Conservation (phyloP, 129 eudicot species). For the Scalesia atractyloides region DNA sequence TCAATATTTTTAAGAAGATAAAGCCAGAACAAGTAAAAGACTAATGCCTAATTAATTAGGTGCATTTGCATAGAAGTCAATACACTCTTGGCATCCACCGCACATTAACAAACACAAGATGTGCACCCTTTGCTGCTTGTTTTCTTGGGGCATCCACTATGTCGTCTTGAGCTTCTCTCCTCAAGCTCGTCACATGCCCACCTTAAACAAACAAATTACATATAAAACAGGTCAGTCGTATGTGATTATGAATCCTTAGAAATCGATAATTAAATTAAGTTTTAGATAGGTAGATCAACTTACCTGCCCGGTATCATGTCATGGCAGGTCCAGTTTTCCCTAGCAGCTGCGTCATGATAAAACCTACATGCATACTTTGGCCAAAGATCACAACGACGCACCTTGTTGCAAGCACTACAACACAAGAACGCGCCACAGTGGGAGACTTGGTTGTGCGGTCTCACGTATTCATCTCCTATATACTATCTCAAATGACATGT, state of each 20-base stretch:
- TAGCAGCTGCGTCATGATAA: conserved; percentile 21
- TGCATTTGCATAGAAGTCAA: conserved; percentile 15
- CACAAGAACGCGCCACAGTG: conserved; percentile 31
- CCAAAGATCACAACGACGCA: conserved; percentile 25
- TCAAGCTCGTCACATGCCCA: conserved; percentile 21
- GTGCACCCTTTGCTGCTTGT: conserved; percentile 1
- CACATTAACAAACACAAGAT: conserved; percentile 9
- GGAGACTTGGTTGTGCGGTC: conserved; percentile 9
- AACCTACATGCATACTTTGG: conserved; percentile 16
- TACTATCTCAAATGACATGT: conserved; percentile 26
- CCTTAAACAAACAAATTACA: conserved; percentile 6
- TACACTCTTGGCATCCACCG: conserved; percentile 9
- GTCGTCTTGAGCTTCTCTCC: conserved; percentile 18
- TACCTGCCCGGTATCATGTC: conserved; percentile 30
- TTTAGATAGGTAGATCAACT: conserved; percentile 2
- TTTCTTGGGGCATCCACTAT: conserved; percentile 19
- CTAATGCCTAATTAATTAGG: background rate
- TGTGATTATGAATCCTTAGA: background rate
- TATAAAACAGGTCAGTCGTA: background rate
- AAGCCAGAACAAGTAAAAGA: background rate
- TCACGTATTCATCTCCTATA: conserved; percentile 18
- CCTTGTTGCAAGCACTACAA: conserved; percentile 30
- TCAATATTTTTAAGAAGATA: too few species aligned
- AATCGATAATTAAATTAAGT: background rate
- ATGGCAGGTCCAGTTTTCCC: conserved; percentile 16